Evolutionary conservation across 495 filamentous ascomycete species (phyloP), one percentile per base, ranked within the genome.

Genomic region (Monascus purpureus): DNA sequence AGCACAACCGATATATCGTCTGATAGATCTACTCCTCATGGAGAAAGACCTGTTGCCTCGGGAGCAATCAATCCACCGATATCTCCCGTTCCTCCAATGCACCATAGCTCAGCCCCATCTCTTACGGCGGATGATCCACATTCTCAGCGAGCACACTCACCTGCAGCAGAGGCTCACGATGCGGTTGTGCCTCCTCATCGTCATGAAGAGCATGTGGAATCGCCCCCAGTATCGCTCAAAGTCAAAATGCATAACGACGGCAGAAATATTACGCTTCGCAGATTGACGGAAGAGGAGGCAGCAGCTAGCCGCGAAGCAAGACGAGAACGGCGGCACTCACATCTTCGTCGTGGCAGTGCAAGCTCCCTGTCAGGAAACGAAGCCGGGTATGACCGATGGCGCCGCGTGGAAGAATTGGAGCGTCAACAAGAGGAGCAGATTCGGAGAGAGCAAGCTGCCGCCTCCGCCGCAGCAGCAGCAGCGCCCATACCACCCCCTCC

Each of bases 251-350:
- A 84, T 53, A 69, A 75, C 32, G 80, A 93, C 42, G 76, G 80
- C 33, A 70, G 76, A 19, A 79, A 84, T 42, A 76, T 93, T 28
- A 93, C 85, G 8, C 64, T 94, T 13, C 71, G 83, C 14, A 67
- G 80, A 17, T 56, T 94, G 8, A 82, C 77, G 6, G 82, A 88
- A 39, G 73, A 84, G 49, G 85, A 93, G 66, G 77, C 79, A 2
- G 75, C 72, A 8, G 70, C 69, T 8, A 67, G 63, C 27, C 67
- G 75, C 25, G 68, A 72, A 38, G 61, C 65, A 8, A 58, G 69
- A 25, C 60, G 71, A 6, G 63, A 63, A 33, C 55, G 55, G 33
- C 40, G 57, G 20, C 56, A 37, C 25, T 63, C 61, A 1, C 54
- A 58, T 7, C 57, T 55, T 26, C 53, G 62, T 31, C 50, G 46